Evolutionary conservation across 345 rosid species (phyloP).

Genomic region (Eucalyptus cloeziana): DNA sequence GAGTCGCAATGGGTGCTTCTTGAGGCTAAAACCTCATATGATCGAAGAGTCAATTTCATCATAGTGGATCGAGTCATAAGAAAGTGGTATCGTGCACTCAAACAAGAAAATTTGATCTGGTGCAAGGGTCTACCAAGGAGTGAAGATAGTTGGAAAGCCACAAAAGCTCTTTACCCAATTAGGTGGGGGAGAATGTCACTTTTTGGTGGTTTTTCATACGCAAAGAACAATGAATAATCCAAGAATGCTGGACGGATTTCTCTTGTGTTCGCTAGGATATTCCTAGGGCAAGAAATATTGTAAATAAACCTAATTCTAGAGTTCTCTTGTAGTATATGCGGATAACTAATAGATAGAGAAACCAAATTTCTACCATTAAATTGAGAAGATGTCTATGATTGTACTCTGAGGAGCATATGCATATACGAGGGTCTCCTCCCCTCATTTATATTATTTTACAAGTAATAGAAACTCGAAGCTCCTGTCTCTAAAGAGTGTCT

Average conservation of each 20-base stretch:
- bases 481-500: too few relatives aligned
- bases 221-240: too few relatives aligned
- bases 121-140: background rate
- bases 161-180: background rate
- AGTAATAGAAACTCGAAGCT: background rate
- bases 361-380: background rate
- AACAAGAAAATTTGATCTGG: too few relatives aligned
- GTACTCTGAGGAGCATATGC: background rate
- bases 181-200: background rate
- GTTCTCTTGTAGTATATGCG: too few relatives aligned
- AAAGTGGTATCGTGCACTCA: fast-evolving
- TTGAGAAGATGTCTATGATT: too few relatives aligned
- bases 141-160: background rate
- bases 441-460: too few relatives aligned
- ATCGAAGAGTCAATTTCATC: background rate
- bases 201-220: background rate
- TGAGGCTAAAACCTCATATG: background rate
- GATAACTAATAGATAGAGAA: background rate
- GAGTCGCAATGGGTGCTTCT: background rate
- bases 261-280: background rate
- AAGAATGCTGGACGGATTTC: background rate
- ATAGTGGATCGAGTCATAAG: background rate
- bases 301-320: background rate
- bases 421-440: background rate
- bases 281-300: fast-evolving